A percentile compares a stretch with the other conserved stretches of the same genome.
Evolutionary conservation across 176 grass and related monocot species (phyloP).

Genomic region (Tuctoria greenei): DNA sequence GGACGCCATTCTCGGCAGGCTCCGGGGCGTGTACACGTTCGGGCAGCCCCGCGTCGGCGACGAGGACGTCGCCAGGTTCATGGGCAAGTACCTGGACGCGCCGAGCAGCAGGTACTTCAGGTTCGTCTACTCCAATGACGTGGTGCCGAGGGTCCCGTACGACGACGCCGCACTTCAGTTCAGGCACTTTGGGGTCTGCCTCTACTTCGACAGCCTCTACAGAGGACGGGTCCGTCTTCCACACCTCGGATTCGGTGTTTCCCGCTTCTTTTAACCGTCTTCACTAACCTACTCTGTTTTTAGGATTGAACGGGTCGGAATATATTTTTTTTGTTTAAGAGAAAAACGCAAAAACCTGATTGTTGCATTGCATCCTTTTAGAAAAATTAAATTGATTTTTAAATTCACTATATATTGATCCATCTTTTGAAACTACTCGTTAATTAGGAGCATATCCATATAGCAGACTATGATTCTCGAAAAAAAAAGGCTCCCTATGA

Average conservation of each 20-base stretch:
- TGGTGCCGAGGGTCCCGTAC: constrained; percentile 73
- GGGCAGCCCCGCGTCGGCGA: constrained; percentile 75
- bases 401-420: too few species aligned
- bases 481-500: neutral
- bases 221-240: constrained; percentile 37
- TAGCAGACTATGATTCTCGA: neutral
- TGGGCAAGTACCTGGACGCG: constrained; percentile 32
- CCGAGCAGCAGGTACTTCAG: constrained; percentile 57
- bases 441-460: neutral
- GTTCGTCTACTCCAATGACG: constrained; percentile 76
- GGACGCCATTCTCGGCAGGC: constrained; percentile 30
- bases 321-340: neutral
- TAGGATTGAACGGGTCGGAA: neutral
- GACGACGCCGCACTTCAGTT: constrained; percentile 58
- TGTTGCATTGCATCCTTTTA: neutral
- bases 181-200: constrained; percentile 67
- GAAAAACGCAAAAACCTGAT: neutral
- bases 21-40: constrained; percentile 78
- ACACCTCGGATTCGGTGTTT: neutral
- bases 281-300: neutral
- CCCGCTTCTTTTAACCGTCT: too few species aligned
- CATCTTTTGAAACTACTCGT: neutral
- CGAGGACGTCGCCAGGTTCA: constrained; percentile 45
- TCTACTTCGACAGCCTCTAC: constrained; percentile 86
- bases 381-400: neutral